These are phyloP conservation scores for Raddia distichophylla DNA, from an alignment of 176 grass and related monocot genomes.

Conservation along the genomic window DNA sequence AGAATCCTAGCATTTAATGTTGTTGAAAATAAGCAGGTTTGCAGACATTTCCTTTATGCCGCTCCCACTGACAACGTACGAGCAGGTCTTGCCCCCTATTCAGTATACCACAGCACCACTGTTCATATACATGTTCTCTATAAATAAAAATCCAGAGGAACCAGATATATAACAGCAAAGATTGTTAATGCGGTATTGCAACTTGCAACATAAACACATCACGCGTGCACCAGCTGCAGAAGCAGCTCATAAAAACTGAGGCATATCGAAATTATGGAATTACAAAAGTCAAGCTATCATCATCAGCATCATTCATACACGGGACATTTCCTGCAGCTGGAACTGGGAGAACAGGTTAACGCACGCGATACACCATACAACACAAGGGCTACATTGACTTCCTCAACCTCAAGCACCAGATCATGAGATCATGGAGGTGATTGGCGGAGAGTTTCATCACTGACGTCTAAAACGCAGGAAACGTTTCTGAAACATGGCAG, in stretches of 20 bases:
- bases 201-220: not conserved
- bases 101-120: not conserved
- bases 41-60: not conserved
- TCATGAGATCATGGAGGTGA: not conserved
- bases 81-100: not conserved
- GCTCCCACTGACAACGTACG: not conserved
- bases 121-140: not conserved
- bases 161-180: not conserved
- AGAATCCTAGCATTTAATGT: not conserved
- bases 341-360: constrained; percentile 21
- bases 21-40: not conserved
- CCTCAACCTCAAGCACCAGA: not conserved
- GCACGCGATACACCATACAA: constrained; percentile 28
- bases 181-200: not conserved
- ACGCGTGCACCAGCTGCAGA: not conserved
- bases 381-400: constrained; percentile 34
- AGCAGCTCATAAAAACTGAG: constrained; percentile 8
- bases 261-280: constrained; percentile 23
- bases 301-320: constrained; percentile 37
- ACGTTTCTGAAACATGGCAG: constrained; percentile 39
- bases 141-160: not conserved
- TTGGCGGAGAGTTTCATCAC: not conserved
- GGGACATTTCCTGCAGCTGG: constrained; percentile 33
- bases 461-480: constrained; percentile 41
- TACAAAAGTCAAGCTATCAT: constrained; percentile 51